Conservation (phyloP, 768 basidiomycete genomes). For the Vararia minispora region DNA sequence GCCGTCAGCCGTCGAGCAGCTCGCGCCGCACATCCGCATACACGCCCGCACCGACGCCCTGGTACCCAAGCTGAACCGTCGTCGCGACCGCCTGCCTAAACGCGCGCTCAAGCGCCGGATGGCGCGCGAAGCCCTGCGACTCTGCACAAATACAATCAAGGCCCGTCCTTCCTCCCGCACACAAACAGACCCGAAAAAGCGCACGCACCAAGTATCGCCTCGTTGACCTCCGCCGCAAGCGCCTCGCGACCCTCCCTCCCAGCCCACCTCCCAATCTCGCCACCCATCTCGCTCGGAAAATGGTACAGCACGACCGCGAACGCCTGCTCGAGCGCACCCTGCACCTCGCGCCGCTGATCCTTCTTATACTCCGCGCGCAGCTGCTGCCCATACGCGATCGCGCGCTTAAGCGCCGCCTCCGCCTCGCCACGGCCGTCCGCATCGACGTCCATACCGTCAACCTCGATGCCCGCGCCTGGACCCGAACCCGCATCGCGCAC, state of each 20-base stretch:
- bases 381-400: constrained; percentile 64
- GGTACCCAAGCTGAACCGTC: constrained; percentile 57
- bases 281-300: constrained; percentile 57
- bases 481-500: constrained; percentile 14
- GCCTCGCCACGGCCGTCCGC: constrained; percentile 13
- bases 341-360: constrained; percentile 52
- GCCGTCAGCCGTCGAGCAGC: constrained; percentile 36
- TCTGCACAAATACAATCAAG: constrained; percentile 28
- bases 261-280: constrained; percentile 54
- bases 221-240: constrained; percentile 69
- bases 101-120: constrained; percentile 62
- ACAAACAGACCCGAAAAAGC: neutral
- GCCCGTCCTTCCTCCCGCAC: neutral
- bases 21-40: constrained; percentile 75
- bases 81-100: constrained; percentile 67
- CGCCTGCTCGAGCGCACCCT: constrained; percentile 57
- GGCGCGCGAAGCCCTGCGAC: constrained; percentile 65
- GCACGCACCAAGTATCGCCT: constrained; percentile 67
- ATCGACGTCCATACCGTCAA: constrained; percentile 51
- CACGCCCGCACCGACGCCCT: constrained; percentile 67
- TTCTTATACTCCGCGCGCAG: constrained; percentile 58
- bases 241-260: constrained; percentile 53
- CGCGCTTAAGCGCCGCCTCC: constrained; percentile 48
- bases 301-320: constrained; percentile 75
- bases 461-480: constrained; percentile 7